These are phyloP conservation scores for Fusarium chuoi DNA, from an alignment of 2,329 filamentous ascomycete species.

Conservation along the genomic window DNA sequence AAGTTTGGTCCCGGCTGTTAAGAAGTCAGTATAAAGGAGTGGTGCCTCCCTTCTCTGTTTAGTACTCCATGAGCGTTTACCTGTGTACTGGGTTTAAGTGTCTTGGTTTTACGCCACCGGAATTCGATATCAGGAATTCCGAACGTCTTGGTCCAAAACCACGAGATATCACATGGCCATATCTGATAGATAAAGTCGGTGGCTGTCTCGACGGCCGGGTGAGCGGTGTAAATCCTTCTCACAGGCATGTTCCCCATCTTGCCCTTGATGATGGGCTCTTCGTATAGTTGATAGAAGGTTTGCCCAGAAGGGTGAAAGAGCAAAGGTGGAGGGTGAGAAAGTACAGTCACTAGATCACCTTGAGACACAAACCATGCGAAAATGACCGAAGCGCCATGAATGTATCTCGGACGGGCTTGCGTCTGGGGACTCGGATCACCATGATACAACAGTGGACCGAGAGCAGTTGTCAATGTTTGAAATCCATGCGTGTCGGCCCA, in stretches of 20 bases:
- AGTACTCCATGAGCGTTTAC: too few species aligned
- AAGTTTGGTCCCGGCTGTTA: neutral
- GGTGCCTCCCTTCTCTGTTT: too few species aligned
- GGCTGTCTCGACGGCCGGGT: neutral
- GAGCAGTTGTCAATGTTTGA: constrained; percentile 27
- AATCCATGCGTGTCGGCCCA: constrained; percentile 27
- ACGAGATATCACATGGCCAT: constrained; percentile 28
- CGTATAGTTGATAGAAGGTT: constrained; percentile 20
- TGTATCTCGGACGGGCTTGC: neutral
- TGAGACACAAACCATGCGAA: constrained; percentile 26
- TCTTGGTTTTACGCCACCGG: neutral
- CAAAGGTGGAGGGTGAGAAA: constrained; percentile 28
- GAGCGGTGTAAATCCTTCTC: neutral
- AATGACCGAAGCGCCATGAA: constrained; percentile 34
- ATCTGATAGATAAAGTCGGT: constrained; percentile 6
- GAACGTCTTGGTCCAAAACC: neutral
- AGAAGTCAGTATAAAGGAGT: neutral
- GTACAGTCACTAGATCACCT: constrained; percentile 22
- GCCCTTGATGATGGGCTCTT: constrained; percentile 32
- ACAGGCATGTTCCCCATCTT: constrained; percentile 13
- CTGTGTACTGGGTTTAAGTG: neutral
- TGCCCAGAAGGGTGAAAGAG: constrained; percentile 24
- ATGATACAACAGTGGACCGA: constrained; percentile 24
- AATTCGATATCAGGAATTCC: neutral
- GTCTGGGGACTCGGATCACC: neutral